A percentile compares a stretch with the other conserved stretches of the same genome.
phyloP scores from a whole-genome alignment of 768 basidiomycete genomes.

The Collybia sordida region DNA sequence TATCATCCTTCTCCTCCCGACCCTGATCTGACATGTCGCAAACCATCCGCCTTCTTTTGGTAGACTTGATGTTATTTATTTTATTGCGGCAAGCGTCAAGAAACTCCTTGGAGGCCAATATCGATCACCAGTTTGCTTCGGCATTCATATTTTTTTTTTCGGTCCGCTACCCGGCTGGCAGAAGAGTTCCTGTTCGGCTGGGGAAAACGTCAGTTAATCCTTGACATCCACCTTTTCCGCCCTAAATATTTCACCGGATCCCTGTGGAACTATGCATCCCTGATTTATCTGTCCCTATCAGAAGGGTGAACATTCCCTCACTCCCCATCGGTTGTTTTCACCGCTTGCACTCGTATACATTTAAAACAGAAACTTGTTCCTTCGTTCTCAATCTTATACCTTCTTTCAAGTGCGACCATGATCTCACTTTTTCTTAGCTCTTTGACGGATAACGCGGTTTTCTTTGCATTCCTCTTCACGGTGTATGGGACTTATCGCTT shows the following conservation, averaged over 20 bases:
- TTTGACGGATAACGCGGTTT: constrained; percentile 8
- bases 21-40: constrained; percentile 13
- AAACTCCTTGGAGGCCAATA: constrained; percentile 21
- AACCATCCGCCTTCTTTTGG: constrained; percentile 16
- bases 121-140: constrained; percentile 18
- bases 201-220: constrained; percentile 5
- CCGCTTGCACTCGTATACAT: constrained; percentile 13
- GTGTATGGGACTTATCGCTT: constrained; percentile 21
- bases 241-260: constrained; percentile 4
- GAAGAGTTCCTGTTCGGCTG: constrained; percentile 7
- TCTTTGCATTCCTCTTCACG: constrained; percentile 8
- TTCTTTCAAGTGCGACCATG: constrained; percentile 4
- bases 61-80: constrained; percentile 13
- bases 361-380: not conserved
- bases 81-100: constrained; percentile 23
- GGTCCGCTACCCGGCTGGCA: constrained; percentile 12
- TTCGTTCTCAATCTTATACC: constrained; percentile 6
- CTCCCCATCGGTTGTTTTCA: constrained; percentile 12
- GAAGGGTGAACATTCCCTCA: constrained; percentile 4
- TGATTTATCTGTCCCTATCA: constrained; percentile 8
- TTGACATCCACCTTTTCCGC: constrained; percentile 1
- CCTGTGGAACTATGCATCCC: constrained; percentile 5
- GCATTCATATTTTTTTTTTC: constrained; percentile 11
- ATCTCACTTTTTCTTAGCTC: constrained; percentile 1
- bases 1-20: constrained; percentile 12